A percentile compares a stretch with the other conserved stretches of the same genome.
Evolutionary conservation across 116 monocot genomes (phyloP).

Genomic region (Thalassia testudinum): DNA sequence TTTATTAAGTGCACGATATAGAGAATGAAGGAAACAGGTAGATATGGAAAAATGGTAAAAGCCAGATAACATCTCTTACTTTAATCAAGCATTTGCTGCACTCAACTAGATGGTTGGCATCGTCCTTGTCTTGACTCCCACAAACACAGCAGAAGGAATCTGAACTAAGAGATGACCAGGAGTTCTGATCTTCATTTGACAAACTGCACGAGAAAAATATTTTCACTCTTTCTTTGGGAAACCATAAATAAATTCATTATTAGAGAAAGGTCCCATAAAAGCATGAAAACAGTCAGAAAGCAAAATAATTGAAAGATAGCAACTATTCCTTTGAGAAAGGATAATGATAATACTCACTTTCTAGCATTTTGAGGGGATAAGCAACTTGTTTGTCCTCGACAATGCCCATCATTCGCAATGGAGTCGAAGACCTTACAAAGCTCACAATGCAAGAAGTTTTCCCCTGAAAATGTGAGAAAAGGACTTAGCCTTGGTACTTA

Average conservation of each 20-base stretch:
- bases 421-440: too few species aligned
- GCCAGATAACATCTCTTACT: too few species aligned
- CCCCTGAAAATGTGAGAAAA: too few species aligned
- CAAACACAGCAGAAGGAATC: constrained; percentile 88
- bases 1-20: too few species aligned
- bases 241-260: not conserved
- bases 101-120: constrained; percentile 42
- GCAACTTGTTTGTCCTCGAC: constrained; percentile 2
- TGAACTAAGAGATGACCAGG: constrained; percentile 11
- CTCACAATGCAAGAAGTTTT: constrained; percentile 1
- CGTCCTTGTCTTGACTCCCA: constrained; percentile 61
- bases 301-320: too few species aligned
- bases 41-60: too few species aligned
- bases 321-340: too few species aligned
- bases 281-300: too few species aligned
- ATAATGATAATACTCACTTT: constrained; percentile 15
- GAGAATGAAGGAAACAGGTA: not conserved
- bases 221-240: not conserved
- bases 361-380: constrained; percentile 6
- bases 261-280: too few species aligned
- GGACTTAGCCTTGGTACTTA: too few species aligned
- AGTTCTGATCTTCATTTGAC: constrained; percentile 8
- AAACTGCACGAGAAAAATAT: constrained; percentile 16
- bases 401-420: not conserved
- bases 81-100: constrained; percentile 66